Evolutionary conservation across 148 eudicot genomes (phyloP).

Genomic region (Rhododendron henanense): DNA sequence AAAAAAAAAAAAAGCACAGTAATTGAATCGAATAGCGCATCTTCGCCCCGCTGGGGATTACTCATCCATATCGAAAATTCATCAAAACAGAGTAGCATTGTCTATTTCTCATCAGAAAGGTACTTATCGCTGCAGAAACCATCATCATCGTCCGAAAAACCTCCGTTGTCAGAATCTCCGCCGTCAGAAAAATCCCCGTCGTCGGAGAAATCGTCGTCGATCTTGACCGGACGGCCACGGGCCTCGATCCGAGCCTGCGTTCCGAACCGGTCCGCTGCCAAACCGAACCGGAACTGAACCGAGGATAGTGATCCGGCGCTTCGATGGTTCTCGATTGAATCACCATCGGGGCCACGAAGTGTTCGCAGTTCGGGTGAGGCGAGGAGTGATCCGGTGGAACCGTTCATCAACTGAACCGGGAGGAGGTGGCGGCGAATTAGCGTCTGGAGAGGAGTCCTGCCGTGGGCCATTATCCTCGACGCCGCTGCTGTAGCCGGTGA

Average conservation of each 20-base stretch:
- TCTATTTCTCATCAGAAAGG: not conserved
- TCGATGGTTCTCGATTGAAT: not conserved
- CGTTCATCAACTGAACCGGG: not conserved
- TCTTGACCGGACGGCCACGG: constrained; percentile 4
- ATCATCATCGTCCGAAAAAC: not conserved
- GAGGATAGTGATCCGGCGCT: not conserved
- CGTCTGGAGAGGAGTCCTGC: not conserved
- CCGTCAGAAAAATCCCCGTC: not conserved
- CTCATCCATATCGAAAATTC: not conserved
- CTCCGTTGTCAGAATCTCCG: not conserved
- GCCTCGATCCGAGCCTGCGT: not conserved
- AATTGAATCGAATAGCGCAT: not conserved
- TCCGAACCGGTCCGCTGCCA: not conserved
- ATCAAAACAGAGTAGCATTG: not conserved
- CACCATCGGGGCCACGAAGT: not conserved
- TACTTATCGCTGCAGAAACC: not conserved
- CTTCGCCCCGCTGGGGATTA: not conserved
- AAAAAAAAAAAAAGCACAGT: not conserved
- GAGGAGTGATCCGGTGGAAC: not conserved
- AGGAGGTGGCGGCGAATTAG: not conserved
- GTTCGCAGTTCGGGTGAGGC: not conserved
- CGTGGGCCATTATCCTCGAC: not conserved
- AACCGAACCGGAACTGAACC: not conserved
- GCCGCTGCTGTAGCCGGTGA: not conserved
- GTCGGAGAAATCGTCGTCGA: not conserved